phyloP scores from a whole-genome alignment of 306 rosid species.

The cucumber (Cucumis sativus) region Cucumber_9930_V3 NC_026660.2:28963501-28964000 shows the following conservation, averaged over 20 bases:
- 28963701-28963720: neutral
- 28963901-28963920: neutral
- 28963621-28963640: neutral
- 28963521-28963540: neutral
- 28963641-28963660: neutral
- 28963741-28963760: neutral
- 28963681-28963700: neutral
- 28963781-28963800: neutral
- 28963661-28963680: too few species aligned
- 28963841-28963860: neutral
- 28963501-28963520: neutral
- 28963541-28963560: neutral
- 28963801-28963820: neutral
- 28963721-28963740: neutral
- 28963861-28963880: neutral
- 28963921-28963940: too few species aligned
- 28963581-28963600: neutral
- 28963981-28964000: neutral
- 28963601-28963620: neutral
- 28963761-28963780: neutral
- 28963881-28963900: neutral
- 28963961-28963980: neutral
- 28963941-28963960: neutral
- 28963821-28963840: neutral
- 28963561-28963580: neutral